Percentiles rank a stretch among this genome's conserved stretches.
Conservation (phyloP, 805 yeast species). For the Cyberlindnera subsufficiens region DNA sequence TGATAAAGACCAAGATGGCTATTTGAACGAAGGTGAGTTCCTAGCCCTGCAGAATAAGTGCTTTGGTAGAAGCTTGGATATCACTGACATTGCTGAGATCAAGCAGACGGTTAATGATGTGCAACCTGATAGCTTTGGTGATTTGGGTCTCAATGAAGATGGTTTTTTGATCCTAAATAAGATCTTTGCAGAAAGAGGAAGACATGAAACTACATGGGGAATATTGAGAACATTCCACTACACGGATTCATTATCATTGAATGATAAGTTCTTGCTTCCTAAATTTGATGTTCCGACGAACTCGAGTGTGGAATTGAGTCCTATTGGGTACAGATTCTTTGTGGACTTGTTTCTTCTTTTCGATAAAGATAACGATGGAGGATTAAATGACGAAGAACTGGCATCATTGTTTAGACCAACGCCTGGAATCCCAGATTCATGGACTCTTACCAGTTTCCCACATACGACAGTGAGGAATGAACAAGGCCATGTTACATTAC, state of each 20-base stretch:
- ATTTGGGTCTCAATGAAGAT: conserved; percentile 56
- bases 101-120: conserved; percentile 29
- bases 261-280: conserved; percentile 77
- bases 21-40: conserved; percentile 65
- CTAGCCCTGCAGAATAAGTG: conserved; percentile 65
- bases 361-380: conserved; percentile 96
- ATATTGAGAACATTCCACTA: conserved; percentile 82
- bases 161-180: conserved; percentile 79
- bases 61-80: conserved; percentile 53
- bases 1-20: conserved; percentile 90
- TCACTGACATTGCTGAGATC: conserved; percentile 42
- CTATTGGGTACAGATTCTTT: conserved; percentile 84
- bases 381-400: conserved; percentile 72
- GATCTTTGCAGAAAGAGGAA: conserved; percentile 80
- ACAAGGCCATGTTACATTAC: conserved; percentile 82
- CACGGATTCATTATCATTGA: conserved; percentile 84
- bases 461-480: conserved; percentile 84
- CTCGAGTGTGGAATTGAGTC: conserved; percentile 86
- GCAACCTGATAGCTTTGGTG: conserved; percentile 28
- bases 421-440: conserved; percentile 84
- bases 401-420: conserved; percentile 73
- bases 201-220: conserved; percentile 98
- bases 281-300: conserved; percentile 64
- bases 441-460: conserved; percentile 87
- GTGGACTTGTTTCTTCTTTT: conserved; percentile 85